Evolutionary conservation across 257 asterid genomes (phyloP).

Genomic region (Asclepias syriaca): DNA sequence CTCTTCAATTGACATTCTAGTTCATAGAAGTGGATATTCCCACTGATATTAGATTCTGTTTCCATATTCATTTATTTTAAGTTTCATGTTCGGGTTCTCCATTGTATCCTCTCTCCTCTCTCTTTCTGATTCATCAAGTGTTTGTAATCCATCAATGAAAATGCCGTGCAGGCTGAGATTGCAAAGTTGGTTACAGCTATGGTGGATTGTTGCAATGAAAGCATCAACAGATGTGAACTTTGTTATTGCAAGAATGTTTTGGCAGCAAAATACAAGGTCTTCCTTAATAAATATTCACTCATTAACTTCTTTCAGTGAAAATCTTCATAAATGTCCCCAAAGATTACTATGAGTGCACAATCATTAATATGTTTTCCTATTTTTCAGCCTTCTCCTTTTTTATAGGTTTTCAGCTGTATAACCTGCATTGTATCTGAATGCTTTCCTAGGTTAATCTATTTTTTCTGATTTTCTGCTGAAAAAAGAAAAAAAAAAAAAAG

Average conservation of each 20-base stretch:
- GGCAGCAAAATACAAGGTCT: conserved; percentile 81
- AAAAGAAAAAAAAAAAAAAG: not conserved
- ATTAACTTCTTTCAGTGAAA: not conserved
- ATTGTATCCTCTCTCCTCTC: not conserved
- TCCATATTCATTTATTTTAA: not conserved
- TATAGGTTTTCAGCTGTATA: not conserved
- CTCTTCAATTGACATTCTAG: not conserved
- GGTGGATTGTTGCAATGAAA: conserved; percentile 74
- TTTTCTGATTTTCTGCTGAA: not conserved
- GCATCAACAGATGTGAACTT: conserved; percentile 78
- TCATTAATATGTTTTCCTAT: not conserved
- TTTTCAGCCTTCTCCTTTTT: not conserved
- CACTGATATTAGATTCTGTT: not conserved
- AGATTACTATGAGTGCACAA: not conserved
- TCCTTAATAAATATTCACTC: conserved; percentile 13
- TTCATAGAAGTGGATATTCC: not conserved
- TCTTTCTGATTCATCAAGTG: too few species aligned
- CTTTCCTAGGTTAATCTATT: not conserved
- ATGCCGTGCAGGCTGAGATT: conserved; percentile 57
- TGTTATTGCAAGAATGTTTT: conserved; percentile 82
- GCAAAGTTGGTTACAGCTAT: conserved; percentile 69
- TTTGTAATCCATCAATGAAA: conserved; percentile 24
- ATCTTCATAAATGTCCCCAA: not conserved
- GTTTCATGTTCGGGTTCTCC: not conserved
- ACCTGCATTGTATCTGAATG: not conserved